A percentile compares a stretch with the other conserved stretches of the same genome.
phyloP scores from a whole-genome alignment of 2,329 filamentous ascomycete species.

The Fusarium lyarnte region DNA sequence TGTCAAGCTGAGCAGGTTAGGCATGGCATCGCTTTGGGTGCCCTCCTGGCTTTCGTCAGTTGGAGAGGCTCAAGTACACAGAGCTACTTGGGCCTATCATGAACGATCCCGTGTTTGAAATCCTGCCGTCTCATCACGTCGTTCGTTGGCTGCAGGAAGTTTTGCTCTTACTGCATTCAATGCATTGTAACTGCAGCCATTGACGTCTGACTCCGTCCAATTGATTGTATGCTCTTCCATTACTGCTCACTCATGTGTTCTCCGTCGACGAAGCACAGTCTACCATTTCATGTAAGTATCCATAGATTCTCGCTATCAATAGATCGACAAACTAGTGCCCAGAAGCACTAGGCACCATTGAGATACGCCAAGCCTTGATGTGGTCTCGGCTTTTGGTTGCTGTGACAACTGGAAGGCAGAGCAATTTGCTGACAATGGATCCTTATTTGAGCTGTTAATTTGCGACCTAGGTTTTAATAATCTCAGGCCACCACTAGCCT shows the following conservation, averaged over 20 bases:
- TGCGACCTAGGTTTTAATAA: conserved; percentile 7
- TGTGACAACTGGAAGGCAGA: conserved; percentile 34
- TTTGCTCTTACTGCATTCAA: background rate
- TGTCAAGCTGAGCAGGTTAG: conserved; percentile 2
- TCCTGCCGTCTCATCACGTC: conserved; percentile 3
- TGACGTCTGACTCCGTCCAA: conserved; percentile 13
- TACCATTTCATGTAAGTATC: conserved; percentile 1
- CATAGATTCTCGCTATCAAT: conserved; percentile 14
- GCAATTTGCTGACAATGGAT: conserved; percentile 26
- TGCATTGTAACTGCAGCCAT: background rate
- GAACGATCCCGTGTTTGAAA: background rate
- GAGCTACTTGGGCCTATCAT: conserved; percentile 1
- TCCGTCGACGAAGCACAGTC: background rate
- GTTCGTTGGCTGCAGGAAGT: conserved; percentile 26
- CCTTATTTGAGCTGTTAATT: conserved; percentile 17
- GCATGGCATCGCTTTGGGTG: background rate
- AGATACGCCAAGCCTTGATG: conserved; percentile 29
- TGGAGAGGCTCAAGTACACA: conserved; percentile 21
- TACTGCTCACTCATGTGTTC: conserved; percentile 1
- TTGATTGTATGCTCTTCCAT: conserved; percentile 21
- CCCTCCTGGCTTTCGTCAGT: conserved; percentile 27
- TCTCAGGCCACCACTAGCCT: conserved; percentile 27
- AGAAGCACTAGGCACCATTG: background rate
- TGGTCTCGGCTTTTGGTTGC: conserved; percentile 37
- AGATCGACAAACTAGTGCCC: background rate